Evolutionary conservation across 202 grass and related monocot genomes (phyloP).

Genomic region (Carex arenaria): DNA sequence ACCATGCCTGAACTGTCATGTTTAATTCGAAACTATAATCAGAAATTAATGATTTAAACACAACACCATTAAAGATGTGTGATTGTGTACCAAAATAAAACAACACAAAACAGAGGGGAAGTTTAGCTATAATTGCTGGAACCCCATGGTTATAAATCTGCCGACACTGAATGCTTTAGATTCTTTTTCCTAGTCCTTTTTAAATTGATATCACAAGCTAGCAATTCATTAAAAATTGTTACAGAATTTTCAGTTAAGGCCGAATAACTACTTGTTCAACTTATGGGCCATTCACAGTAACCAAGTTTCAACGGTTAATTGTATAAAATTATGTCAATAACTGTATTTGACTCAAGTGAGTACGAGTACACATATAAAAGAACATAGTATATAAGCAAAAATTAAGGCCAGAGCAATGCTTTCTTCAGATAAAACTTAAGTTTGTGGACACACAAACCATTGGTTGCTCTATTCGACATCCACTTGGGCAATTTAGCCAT

Average conservation of each 20-base stretch:
- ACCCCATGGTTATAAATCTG: background rate
- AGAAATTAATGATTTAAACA: background rate
- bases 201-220: background rate
- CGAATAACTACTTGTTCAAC: background rate
- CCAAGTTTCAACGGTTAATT: background rate
- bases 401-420: background rate
- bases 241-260: background rate
- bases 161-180: background rate
- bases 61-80: background rate
- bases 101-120: conserved; percentile 2
- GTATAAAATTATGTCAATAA: background rate
- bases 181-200: background rate
- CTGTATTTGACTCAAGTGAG: background rate
- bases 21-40: conserved; percentile 9
- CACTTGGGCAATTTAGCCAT: background rate
- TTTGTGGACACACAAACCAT: background rate
- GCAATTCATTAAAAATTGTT: background rate
- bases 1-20: conserved; percentile 69
- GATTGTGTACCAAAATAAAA: background rate
- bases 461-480: background rate
- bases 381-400: background rate
- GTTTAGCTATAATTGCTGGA: background rate
- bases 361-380: background rate
- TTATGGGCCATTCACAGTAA: background rate
- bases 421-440: background rate